Percentiles rank a stretch among this genome's conserved stretches.
These are phyloP conservation scores for Camelina neglecta DNA, from an alignment of 345 rosid genomes.

Conservation along the genomic window DNA sequence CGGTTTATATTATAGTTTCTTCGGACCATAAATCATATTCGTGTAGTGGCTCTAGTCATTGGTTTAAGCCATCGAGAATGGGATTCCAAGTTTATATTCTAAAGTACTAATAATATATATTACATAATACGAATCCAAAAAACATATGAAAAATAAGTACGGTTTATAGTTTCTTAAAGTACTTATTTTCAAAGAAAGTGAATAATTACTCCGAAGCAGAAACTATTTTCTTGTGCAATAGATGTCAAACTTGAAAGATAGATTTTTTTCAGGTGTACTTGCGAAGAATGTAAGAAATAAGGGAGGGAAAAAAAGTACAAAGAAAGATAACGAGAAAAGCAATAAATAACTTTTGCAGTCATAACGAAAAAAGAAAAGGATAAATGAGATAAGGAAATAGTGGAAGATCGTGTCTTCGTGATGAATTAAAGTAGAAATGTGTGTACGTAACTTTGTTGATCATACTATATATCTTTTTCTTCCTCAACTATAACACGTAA, in stretches of 20 bases:
- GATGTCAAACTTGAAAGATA: slow-evolving; percentile 16
- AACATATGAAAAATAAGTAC: not conserved
- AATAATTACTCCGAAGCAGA: not conserved
- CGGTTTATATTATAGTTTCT: not conserved
- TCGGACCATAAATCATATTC: not conserved
- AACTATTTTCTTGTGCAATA: slow-evolving; percentile 13
- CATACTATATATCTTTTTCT: slow-evolving; percentile 30
- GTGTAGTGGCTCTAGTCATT: too few relatives aligned
- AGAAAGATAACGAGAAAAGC: slow-evolving; percentile 40
- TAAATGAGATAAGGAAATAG: slow-evolving; percentile 36
- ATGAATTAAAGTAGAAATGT: slow-evolving; percentile 43
- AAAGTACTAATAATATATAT: not conserved
- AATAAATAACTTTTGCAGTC: slow-evolving; percentile 34
- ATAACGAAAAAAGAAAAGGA: slow-evolving; percentile 27
- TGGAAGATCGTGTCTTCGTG: slow-evolving; percentile 44
- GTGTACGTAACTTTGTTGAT: slow-evolving; percentile 41
- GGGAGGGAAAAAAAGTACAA: slow-evolving; percentile 1
- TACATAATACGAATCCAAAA: not conserved
- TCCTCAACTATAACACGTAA: slow-evolving; percentile 35
- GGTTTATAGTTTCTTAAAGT: too few relatives aligned
- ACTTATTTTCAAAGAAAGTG: not conserved
- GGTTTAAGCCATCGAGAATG: not conserved
- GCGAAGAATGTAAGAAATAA: slow-evolving; percentile 33
- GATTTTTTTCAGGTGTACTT: slow-evolving; percentile 28
- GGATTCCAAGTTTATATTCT: slow-evolving; percentile 7